Evolutionary conservation across 176 grass and related monocot genomes (phyloP), one percentile per base, ranked within the genome.

Genomic region (Stipa capillata): DNA sequence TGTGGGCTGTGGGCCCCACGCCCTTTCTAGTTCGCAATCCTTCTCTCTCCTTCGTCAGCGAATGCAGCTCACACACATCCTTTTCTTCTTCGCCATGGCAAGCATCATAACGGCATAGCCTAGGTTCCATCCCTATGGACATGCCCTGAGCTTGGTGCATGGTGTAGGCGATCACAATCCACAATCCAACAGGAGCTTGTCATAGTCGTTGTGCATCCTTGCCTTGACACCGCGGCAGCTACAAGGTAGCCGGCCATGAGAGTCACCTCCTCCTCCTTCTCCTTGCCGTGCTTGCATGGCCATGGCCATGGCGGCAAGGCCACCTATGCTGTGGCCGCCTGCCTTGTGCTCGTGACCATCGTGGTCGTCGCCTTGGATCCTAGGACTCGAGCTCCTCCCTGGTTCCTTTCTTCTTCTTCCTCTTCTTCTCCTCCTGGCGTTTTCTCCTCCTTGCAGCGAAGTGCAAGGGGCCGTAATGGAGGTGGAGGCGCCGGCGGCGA

Each of bases 81-180:
- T 35, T 89, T 84, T 51, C 87, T 80, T 89, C 82, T 40, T 39
- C 40, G 29, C 76, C 60, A 43, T 80, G 87, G 25, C 76, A 80
- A 75, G 79, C 79, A 82, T 40, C 29, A 16, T 2, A 29, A 6
- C 44, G 34, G 7, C 47, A 6, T 70, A 42, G 28, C 65, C 23
- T 2, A 39, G 6, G 14, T 8, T 31, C 1, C 73, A n/a, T 60
- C 34, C 60, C 68, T 21, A 72, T 34, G 35, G 21, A 42, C 16
- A 51, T 58, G 49, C 66, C 16, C 74, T 69, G 81, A 81, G 47
- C 74, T 83, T 79, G 28, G 42, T 28, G 23, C 65, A 4, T 5
- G 27, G 49, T n/a, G 27, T 37, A 17, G 17, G 62, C 61, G 28
- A 76, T 13, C 53, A 8, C 54, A 1, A 37, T 59, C 37, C 75